Base-by-base conservation (phyloP, 164 flowering plant species). In the Berberis vulgaris region DNA sequence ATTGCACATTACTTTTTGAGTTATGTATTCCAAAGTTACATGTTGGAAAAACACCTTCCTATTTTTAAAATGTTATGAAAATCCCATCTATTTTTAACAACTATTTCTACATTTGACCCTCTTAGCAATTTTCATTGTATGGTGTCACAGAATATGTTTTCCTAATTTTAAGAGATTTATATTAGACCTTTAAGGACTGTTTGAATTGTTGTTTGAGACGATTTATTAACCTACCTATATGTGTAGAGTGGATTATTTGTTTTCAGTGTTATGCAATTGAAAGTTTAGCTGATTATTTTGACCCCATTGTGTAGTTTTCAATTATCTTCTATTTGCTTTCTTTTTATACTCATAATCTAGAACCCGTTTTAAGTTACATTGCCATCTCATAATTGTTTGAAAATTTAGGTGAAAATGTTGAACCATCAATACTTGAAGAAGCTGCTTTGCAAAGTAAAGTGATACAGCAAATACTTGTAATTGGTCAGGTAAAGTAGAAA, bases 341-440 rank as follows among this genome's bases (percentile, higher is more conserved):
- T 7, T 54, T 3, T 43, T 26, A 10, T 12, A 54, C 7, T 50
- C 52, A 10, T 54, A 6, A 4, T 61, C 26, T 26, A 26, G 26
- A 26, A 26, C 26, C 26, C 26, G 26, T 26, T 26, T 26, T 26
- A 26, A 26, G 26, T 26, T 26, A 26, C 26, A 7, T 6, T 61
- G 7, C 4, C 42, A 9, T 54, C 57, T 38, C 38, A 8, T 13
- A 26, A 44, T 44, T 13, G 40, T 44, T 53, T 9, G 41, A 63
- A 63, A 38, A 42, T 39, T 54, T 70, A 93, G 98, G 98, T 80
- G 98, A 88, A 81, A 93, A 93, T 76, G 96, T 88, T 56, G 98
- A 93, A 75, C 98, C 98, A 41, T 69, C 79, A 41, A 90, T 76
- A 67, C 76, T 93, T 67, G 98, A 93, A 74, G 97, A 85, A 70